Conservation (phyloP, 306 rosid species). For the Ochetophila trinervis region DNA sequence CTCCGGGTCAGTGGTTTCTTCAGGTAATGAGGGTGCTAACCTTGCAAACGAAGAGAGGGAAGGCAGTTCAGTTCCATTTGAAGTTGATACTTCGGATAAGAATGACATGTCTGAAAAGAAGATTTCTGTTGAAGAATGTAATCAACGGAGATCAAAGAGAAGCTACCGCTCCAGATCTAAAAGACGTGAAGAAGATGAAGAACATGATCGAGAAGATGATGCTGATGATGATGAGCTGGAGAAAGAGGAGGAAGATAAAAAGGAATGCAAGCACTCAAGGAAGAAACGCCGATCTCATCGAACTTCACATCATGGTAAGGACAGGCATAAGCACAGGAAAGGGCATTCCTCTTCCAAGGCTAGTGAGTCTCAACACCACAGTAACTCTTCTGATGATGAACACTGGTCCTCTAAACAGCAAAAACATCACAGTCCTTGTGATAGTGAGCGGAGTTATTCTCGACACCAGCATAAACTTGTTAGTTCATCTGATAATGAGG, state of each 20-base stretch:
- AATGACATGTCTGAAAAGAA: constrained; percentile 39
- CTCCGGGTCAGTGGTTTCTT: constrained; percentile 49
- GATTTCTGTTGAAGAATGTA: constrained; percentile 26
- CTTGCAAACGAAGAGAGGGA: constrained; percentile 58
- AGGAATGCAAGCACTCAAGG: constrained; percentile 46
- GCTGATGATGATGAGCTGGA: constrained; percentile 14
- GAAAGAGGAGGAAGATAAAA: constrained; percentile 34
- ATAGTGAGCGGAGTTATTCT: constrained; percentile 36
- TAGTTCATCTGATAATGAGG: constrained; percentile 44
- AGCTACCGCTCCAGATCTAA: constrained; percentile 56
- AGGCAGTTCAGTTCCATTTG: constrained; percentile 60
- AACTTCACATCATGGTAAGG: constrained; percentile 45
- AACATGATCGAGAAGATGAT: constrained; percentile 21
- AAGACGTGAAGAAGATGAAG: constrained; percentile 36
- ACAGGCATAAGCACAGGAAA: constrained; percentile 54
- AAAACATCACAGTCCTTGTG: constrained; percentile 28
- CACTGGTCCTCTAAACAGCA: constrained; percentile 23
- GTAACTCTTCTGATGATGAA: constrained; percentile 31
- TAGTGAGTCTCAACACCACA: constrained; percentile 20
- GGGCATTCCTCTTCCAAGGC: constrained; percentile 54
- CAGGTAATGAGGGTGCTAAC: constrained; percentile 44
- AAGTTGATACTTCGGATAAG: constrained; percentile 41
- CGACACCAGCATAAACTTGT: constrained; percentile 18
- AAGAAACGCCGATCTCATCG: constrained; percentile 54
- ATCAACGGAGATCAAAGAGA: constrained; percentile 52